Evolutionary conservation across 768 basidiomycete genomes (phyloP).

Genomic region (Leccinum pellstonianum): DNA sequence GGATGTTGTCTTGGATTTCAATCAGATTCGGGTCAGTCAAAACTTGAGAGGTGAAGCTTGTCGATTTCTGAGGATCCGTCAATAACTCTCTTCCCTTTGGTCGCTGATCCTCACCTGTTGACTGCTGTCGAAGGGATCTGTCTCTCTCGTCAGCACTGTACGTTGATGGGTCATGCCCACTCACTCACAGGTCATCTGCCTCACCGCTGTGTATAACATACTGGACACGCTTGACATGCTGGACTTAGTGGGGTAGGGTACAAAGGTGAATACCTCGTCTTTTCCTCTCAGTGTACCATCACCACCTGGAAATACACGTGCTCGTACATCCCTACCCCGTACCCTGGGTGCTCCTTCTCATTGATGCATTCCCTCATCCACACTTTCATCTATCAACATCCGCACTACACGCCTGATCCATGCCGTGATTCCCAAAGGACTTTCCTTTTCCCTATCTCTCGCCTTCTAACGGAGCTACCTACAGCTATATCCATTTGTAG

Average conservation of each 20-base stretch:
- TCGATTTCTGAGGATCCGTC: neutral
- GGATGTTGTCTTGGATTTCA: neutral
- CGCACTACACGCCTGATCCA: neutral
- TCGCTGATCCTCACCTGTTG: neutral
- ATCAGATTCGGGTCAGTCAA: neutral
- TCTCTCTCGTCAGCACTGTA: neutral
- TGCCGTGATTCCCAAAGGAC: neutral
- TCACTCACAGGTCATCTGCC: neutral
- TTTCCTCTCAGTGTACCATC: neutral
- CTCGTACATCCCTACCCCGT: neutral
- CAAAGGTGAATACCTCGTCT: neutral
- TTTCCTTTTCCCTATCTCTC: neutral
- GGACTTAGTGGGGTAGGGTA: neutral
- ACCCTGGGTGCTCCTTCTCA: neutral
- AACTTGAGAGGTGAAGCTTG: neutral
- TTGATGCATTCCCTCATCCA: neutral
- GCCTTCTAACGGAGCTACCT: neutral
- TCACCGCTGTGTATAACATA: neutral
- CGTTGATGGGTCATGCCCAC: no score
- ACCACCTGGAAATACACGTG: neutral
- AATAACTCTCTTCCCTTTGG: neutral
- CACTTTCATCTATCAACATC: neutral
- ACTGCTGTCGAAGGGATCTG: neutral
- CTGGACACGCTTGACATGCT: neutral
- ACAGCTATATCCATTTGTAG: neutral